phyloP scores from a whole-genome alignment of 2,329 filamentous ascomycete species.

The Pseudonectria foliicola region DNA sequence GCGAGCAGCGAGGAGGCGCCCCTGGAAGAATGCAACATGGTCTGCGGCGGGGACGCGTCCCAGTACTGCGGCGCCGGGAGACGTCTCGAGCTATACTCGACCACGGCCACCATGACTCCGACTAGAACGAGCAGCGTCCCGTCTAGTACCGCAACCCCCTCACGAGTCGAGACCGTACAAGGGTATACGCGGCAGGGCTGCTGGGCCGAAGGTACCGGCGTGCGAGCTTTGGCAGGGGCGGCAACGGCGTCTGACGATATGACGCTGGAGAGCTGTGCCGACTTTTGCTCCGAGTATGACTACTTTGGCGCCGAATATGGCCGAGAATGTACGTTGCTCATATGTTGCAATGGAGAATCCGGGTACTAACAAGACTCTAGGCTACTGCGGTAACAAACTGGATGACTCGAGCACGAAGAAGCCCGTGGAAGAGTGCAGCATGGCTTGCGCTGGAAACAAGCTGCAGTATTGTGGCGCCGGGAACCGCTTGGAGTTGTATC shows the following conservation, averaged over 20 bases:
- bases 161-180: no score
- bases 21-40: conserved; percentile 29
- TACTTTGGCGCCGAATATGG: conserved; percentile 33
- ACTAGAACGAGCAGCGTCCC: conserved; percentile 12
- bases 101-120: conserved; percentile 28
- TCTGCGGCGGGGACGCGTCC: conserved; percentile 33
- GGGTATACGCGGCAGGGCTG: conserved; percentile 32
- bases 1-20: conserved; percentile 21
- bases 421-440: conserved; percentile 29
- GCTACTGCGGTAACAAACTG: conserved; percentile 29
- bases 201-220: conserved; percentile 28
- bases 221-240: conserved; percentile 25
- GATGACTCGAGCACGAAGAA: conserved; percentile 22
- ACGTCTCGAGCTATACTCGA: conserved; percentile 37
- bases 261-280: conserved; percentile 27
- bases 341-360: no score
- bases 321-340: no score
- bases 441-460: conserved; percentile 33
- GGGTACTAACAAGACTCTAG: no score
- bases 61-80: conserved; percentile 37
- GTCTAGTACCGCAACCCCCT: not conserved
- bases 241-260: conserved; percentile 20
- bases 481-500: conserved; percentile 31
- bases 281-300: conserved; percentile 23
- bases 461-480: conserved; percentile 34